Base-by-base conservation (phyloP, 345 rosid genomes). In the Mercurialis annua region DNA sequence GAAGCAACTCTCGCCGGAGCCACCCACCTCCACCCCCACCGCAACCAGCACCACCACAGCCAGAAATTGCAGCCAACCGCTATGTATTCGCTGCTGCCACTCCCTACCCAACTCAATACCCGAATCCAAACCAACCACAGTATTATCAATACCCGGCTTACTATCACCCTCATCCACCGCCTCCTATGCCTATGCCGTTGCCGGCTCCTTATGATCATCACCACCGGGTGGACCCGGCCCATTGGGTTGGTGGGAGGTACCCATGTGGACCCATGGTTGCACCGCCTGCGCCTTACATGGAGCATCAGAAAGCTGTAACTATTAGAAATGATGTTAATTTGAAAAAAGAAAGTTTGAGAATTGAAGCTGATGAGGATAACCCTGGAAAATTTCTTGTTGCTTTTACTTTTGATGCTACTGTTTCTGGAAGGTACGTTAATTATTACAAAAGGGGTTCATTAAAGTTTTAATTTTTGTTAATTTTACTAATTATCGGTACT, bases 331-430 rank as follows among this genome's bases (percentile, higher is more conserved):
- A 84, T 52, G 96, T 95, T 48, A 92, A 95, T 70, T 76, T 95
- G 49, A 95, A 88, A 85, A 92, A 88, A 84, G 99, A 95, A 75
- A 81, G 81, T 65, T 78, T 95, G 81, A 76, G 71, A 77, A 72
- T 95, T 27, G 92, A 81, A 65, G 57, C 84, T 14, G 99, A 95
- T 64, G 85, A 79, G 44, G 86, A 87, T 27, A 27, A 38, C 66
- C 87, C 92, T 12, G 97, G 92, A 71, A 83, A 79, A 65, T 83
- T 80, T 50, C 82, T 95, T 59, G 88, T 92, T 78, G 66, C 98
- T 11, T 95, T 95, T 81, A 86, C 89, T 49, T 95, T 95, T 77
- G 99, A 95, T 78, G 98, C 99, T 17, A 85, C 95, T 36, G 96
- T 88, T 71, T 77, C 85, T 52, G 93, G 98, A 33, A 86, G 99